Percentiles rank a stretch among this genome's conserved stretches.
These are phyloP conservation scores for Aegilops tauschii DNA, from an alignment of 176 grass and related monocot genomes.

Conservation along the genomic window DNA sequence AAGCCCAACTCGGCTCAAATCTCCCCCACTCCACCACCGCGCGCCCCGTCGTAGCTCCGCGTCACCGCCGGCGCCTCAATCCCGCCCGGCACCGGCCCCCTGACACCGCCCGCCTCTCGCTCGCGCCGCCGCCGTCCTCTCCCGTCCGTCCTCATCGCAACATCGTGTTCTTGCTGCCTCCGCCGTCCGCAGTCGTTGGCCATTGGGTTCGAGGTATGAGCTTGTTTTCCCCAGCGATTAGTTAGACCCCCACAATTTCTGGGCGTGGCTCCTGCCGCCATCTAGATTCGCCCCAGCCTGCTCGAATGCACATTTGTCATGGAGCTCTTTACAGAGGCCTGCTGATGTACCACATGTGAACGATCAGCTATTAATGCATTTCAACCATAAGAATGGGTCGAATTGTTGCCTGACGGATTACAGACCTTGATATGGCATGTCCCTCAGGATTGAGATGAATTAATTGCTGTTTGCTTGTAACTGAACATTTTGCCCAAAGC, in stretches of 20 bases:
- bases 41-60: background rate
- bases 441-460: background rate
- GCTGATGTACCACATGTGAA: background rate
- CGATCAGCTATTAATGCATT: background rate
- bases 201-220: conserved; percentile 3
- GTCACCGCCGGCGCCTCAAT: background rate
- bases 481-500: background rate
- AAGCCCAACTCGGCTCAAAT: conserved; percentile 5
- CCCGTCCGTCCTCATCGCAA: background rate
- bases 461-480: background rate
- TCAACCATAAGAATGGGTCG: background rate
- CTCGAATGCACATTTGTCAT: background rate
- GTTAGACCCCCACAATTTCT: background rate
- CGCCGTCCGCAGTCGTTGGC: background rate
- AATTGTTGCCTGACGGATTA: background rate
- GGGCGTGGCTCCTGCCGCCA: background rate
- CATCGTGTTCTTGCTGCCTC: background rate
- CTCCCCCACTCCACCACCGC: background rate
- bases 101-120: background rate
- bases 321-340: background rate
- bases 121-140: background rate
- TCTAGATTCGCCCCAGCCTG: conserved; percentile 3
- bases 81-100: background rate
- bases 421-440: background rate
- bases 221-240: background rate